Evolutionary conservation across 306 rosid genomes (phyloP).

Genomic region (Dicorynia guianensis): DNA sequence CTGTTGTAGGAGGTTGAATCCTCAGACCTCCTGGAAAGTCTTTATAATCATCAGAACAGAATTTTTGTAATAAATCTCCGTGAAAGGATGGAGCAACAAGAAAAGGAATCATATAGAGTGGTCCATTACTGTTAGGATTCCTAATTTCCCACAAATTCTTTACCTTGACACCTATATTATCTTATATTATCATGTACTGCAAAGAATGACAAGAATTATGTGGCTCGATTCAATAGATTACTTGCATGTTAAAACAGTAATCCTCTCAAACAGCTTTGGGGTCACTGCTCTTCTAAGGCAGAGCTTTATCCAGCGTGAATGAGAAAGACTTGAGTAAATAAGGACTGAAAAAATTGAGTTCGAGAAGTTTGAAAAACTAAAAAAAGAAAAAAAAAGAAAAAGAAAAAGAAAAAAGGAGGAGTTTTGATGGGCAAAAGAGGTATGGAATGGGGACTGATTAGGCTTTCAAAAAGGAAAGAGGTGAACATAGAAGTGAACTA

Average conservation of each 20-base stretch:
- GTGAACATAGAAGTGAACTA: neutral
- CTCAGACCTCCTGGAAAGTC: neutral
- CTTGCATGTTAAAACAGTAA: neutral
- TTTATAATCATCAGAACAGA: neutral
- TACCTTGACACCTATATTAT: neutral
- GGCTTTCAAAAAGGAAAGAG: neutral
- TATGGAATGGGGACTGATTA: neutral
- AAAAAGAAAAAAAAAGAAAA: neutral
- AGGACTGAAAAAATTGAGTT: neutral
- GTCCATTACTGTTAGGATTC: neutral
- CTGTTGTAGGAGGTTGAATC: constrained; percentile 17
- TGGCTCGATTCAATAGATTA: neutral
- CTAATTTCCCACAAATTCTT: neutral
- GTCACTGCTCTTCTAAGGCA: too few species aligned
- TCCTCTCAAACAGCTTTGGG: too few species aligned
- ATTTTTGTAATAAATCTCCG: neutral
- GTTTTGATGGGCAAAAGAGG: neutral
- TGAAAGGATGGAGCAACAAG: constrained; percentile 6
- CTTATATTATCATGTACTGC: too few species aligned
- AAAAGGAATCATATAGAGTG: neutral
- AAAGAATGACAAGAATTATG: neutral
- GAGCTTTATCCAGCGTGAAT: constrained; percentile 35
- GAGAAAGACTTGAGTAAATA: neutral
- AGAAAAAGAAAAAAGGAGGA: neutral
- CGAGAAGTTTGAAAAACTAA: too few species aligned